phyloP scores from a whole-genome alignment of 2,329 filamentous ascomycete species.

The Sporothrix brunneoviolacea region DNA sequence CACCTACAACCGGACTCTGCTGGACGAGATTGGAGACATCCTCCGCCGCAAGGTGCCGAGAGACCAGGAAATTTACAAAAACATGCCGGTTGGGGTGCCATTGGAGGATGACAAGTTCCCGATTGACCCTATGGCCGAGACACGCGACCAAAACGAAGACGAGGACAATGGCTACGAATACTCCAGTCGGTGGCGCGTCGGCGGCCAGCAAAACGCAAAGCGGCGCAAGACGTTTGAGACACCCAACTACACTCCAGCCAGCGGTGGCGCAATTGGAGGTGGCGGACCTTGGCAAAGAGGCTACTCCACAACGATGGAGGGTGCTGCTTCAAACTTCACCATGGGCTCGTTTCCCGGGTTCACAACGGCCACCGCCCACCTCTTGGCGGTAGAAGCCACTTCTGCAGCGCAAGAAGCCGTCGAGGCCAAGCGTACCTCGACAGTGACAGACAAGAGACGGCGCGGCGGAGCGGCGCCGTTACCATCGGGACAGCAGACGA shows the following conservation, averaged over 20 bases:
- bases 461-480: background rate
- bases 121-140: conserved; percentile 44
- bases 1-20: conserved; percentile 54
- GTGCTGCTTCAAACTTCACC: conserved; percentile 47
- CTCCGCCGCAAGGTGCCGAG: conserved; percentile 57
- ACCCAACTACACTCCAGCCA: background rate
- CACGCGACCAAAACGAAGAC: conserved; percentile 8
- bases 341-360: conserved; percentile 53
- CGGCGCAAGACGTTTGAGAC: conserved; percentile 20
- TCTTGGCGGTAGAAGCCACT: conserved; percentile 29
- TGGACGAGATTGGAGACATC: conserved; percentile 65
- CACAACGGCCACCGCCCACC: conserved; percentile 47
- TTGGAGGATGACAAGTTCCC: conserved; percentile 65
- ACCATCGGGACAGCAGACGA: conserved; percentile 10
- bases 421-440: conserved; percentile 7
- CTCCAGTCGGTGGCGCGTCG: background rate
- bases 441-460: background rate
- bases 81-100: conserved; percentile 46
- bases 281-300: conserved; percentile 31
- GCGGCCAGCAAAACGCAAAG: conserved; percentile 20
- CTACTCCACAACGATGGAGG: conserved; percentile 57
- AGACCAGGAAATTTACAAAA: conserved; percentile 46
- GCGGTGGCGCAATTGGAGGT: conserved; percentile 20
- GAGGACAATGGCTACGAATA: conserved; percentile 1
- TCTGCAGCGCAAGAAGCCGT: conserved; percentile 18